These are phyloP conservation scores for Tylopilus subfusipes DNA, from an alignment of 768 basidiomycete species.

Conservation along the genomic window DNA sequence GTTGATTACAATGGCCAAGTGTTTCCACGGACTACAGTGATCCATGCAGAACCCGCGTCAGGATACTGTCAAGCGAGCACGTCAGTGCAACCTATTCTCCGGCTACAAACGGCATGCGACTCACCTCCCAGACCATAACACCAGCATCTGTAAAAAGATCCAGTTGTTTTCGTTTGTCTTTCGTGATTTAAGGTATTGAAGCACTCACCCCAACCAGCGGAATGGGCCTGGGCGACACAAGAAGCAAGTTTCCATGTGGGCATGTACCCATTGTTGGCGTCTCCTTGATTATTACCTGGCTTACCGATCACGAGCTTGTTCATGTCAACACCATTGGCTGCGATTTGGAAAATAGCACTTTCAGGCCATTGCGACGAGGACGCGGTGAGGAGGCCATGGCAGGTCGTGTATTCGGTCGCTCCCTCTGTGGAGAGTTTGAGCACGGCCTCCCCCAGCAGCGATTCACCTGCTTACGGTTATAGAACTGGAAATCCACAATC, in stretches of 20 bases:
- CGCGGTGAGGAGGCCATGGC: slow-evolving; percentile 48
- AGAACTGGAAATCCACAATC: slow-evolving; percentile 7
- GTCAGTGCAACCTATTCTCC: background rate
- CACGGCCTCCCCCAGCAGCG: slow-evolving; percentile 12
- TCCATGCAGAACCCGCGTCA: slow-evolving; percentile 36
- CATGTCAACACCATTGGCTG: slow-evolving; percentile 39
- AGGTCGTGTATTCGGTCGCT: slow-evolving; percentile 56
- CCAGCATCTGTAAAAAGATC: slow-evolving; percentile 31
- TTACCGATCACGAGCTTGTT: slow-evolving; percentile 55
- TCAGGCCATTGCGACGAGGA: slow-evolving; percentile 60
- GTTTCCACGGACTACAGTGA: slow-evolving; percentile 33
- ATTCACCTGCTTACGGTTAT: slow-evolving; percentile 20
- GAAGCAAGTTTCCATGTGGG: slow-evolving; percentile 46
- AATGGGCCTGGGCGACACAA: slow-evolving; percentile 59
- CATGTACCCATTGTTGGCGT: slow-evolving; percentile 53
- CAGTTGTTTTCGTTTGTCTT: background rate
- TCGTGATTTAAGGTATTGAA: background rate
- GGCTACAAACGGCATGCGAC: background rate
- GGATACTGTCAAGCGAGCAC: slow-evolving; percentile 4
- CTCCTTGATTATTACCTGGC: slow-evolving; percentile 26
- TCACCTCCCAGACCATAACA: slow-evolving; percentile 41
- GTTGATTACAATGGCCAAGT: slow-evolving; percentile 24
- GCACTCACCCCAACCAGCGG: slow-evolving; percentile 60
- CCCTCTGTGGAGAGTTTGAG: slow-evolving; percentile 38
- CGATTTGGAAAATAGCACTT: slow-evolving; percentile 50